Conservation (phyloP, 805 yeast genomes). For the Kodamaea laetipori region DNA sequence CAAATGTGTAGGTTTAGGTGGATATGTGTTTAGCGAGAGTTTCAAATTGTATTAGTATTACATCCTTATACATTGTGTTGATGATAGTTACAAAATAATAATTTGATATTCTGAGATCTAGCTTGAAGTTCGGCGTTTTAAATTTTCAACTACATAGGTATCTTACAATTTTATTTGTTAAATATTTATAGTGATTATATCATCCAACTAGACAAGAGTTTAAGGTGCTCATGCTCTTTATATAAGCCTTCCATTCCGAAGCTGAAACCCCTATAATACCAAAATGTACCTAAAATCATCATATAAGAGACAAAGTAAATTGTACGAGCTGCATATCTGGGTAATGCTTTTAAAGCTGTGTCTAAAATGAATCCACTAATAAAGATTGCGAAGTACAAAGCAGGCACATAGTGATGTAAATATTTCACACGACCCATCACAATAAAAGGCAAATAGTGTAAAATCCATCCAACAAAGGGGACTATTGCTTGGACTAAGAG, state of each 20-base stretch:
- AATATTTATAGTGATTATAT: conserved; percentile 7
- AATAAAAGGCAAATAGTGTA: conserved; percentile 44
- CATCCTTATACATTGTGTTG: too few species aligned
- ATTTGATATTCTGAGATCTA: too few species aligned
- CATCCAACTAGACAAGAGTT: conserved; percentile 31
- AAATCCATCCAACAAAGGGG: conserved; percentile 43
- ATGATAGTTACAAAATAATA: too few species aligned
- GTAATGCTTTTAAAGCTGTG: conserved; percentile 17
- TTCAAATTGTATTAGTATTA: too few species aligned
- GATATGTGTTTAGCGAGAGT: too few species aligned
- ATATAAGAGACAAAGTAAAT: conserved; percentile 51
- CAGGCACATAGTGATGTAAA: conserved; percentile 48
- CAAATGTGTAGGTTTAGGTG: too few species aligned
- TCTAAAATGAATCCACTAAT: conserved; percentile 26
- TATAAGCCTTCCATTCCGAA: conserved; percentile 69
- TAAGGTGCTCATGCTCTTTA: conserved; percentile 31
- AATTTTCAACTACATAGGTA: too few species aligned
- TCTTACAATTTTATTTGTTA: too few species aligned
- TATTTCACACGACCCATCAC: conserved; percentile 47
- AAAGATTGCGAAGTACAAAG: conserved; percentile 37
- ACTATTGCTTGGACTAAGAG: conserved; percentile 34
- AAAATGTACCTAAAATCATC: conserved; percentile 57
- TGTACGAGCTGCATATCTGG: conserved; percentile 16
- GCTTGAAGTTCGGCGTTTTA: too few species aligned
- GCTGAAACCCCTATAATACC: conserved; percentile 64